Percentiles rank a stretch among this genome's conserved stretches.
Conservation (phyloP, 2,329 filamentous ascomycete species). For the Aspergillus pseudoterreus region DNA sequence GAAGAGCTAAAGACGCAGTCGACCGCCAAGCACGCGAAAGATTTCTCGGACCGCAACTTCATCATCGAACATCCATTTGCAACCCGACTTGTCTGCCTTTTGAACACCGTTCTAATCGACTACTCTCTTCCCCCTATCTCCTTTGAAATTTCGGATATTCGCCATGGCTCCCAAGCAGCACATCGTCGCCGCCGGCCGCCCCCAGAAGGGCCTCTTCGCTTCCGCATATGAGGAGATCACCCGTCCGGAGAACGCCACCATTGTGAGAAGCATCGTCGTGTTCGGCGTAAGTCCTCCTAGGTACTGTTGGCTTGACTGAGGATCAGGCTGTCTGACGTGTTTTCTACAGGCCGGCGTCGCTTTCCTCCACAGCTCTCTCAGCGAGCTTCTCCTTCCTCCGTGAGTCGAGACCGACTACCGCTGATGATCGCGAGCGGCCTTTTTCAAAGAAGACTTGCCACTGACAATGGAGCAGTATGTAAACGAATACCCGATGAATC, state of each 20-base stretch:
- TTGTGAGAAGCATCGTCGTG: constrained; percentile 64
- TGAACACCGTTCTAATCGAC: constrained; percentile 1
- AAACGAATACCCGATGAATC: constrained; percentile 11
- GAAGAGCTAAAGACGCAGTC: constrained; percentile 30
- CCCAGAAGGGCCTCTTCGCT: constrained; percentile 51
- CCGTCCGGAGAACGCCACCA: constrained; percentile 63
- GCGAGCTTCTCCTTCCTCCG: constrained; percentile 64
- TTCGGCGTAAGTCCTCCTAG: constrained; percentile 58
- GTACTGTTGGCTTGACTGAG: not conserved
- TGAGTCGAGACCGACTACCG: constrained; percentile 31
- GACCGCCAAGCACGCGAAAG: constrained; percentile 28
- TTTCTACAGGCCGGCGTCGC: constrained; percentile 58
- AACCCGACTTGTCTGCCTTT: not conserved
- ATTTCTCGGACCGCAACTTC: constrained; percentile 27
- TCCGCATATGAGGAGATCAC: constrained; percentile 61
- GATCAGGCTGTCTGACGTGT: constrained; percentile 8
- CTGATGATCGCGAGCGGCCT: constrained; percentile 12
- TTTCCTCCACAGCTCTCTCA: constrained; percentile 65
- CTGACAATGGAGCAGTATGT: constrained; percentile 15
- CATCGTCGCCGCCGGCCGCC: constrained; percentile 45
- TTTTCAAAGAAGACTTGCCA: not conserved
- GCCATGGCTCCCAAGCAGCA: constrained; percentile 64
- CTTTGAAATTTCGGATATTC: constrained; percentile 3
- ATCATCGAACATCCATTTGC: not conserved
- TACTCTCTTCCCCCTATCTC: not conserved